These are phyloP conservation scores for Prosopis cineraria DNA, from an alignment of 306 rosid species.

Conservation along the genomic window DNA sequence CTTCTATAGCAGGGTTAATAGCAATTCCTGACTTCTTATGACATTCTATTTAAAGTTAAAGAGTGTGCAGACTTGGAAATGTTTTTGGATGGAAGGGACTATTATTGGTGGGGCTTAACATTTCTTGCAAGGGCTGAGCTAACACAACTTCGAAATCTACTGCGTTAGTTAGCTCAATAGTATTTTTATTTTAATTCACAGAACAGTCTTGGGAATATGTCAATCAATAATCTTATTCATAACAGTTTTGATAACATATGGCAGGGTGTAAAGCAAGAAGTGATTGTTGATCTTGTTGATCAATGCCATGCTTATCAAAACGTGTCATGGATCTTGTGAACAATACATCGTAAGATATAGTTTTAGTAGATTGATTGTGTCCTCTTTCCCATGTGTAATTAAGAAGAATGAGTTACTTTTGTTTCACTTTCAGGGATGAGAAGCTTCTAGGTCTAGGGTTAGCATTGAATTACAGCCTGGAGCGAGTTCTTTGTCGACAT, in stretches of 20 bases:
- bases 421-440: conserved; percentile 71
- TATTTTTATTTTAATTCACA: background rate
- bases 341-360: conserved; percentile 60
- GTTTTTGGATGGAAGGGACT: background rate
- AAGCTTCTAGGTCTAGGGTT: conserved; percentile 73
- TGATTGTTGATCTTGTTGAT: conserved; percentile 93
- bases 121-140: conserved; percentile 5
- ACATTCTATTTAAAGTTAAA: too few relatives aligned
- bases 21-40: background rate
- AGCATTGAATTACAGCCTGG: conserved; percentile 83
- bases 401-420: conserved; percentile 36
- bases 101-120: background rate
- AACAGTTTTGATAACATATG: conserved; percentile 35
- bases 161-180: conserved; percentile 8
- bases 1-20: background rate
- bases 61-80: conserved; percentile 9
- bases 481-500: conserved; percentile 75
- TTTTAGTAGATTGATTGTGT: background rate
- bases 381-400: conserved; percentile 13
- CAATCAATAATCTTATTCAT: conserved; percentile 22
- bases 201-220: conserved; percentile 9
- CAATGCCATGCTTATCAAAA: conserved; percentile 89
- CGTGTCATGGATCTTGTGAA: conserved; percentile 94
- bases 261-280: conserved; percentile 89
- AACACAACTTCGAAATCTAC: conserved; percentile 4